These are phyloP conservation scores for Dillenia suffruticosa DNA, from an alignment of 164 flowering plant species.

Conservation along the genomic window DNA sequence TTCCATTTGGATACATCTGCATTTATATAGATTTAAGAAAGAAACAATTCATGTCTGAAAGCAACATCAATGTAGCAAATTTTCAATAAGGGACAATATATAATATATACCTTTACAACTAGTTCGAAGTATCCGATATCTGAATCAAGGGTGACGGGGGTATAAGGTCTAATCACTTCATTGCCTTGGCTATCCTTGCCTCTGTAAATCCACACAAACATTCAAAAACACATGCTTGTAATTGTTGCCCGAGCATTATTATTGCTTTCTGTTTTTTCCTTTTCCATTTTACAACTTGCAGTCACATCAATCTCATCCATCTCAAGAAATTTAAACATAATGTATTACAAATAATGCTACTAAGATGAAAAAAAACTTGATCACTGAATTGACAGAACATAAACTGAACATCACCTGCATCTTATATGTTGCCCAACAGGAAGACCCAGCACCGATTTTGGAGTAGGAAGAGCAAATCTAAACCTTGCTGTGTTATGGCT, in stretches of 20 bases:
- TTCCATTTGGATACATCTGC: slow-evolving; percentile 38
- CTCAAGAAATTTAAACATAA: no score
- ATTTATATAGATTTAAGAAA: neutral
- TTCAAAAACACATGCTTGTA: no score
- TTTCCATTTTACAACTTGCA: no score
- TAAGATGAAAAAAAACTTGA: no score
- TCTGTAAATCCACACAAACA: slow-evolving; percentile 7
- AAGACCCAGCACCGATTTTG: slow-evolving; percentile 28
- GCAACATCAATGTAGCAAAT: neutral
- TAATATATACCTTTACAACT: slow-evolving; percentile 24
- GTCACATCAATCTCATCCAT: no score
- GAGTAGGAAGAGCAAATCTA: slow-evolving; percentile 28
- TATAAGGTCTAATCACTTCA: slow-evolving; percentile 29
- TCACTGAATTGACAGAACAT: no score
- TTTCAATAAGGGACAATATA: no score
- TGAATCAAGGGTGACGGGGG: slow-evolving; percentile 31
- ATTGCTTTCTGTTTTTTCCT: no score
- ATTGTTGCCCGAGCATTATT: no score
- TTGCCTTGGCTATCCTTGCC: slow-evolving; percentile 26
- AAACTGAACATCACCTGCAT: no score
- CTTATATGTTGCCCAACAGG: slow-evolving; percentile 33
- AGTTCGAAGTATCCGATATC: slow-evolving; percentile 34
- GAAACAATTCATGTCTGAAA: neutral
- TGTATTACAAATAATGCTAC: no score
- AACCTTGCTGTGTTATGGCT: slow-evolving; percentile 34